Evolutionary conservation across 176 grass and related monocot species (phyloP), one percentile per base, ranked within the genome.

Genomic region (Elymus sibiricus): DNA sequence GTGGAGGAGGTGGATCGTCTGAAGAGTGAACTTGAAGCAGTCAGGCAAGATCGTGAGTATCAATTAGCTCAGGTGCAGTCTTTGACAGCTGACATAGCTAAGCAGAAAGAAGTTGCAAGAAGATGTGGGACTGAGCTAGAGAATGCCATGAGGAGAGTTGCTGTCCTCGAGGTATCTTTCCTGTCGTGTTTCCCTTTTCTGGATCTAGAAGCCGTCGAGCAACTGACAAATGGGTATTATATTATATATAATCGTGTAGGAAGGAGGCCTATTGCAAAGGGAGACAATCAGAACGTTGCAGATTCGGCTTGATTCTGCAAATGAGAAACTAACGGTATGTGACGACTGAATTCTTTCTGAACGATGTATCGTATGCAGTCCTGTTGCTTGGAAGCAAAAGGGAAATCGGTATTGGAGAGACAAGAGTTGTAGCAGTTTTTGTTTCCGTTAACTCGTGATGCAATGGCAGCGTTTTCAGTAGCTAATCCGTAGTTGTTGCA

Each of bases 81-180:
- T 61, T 40, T 62, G 76, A 79, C 61, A 55, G 76, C 22, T 26
- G 55, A 38, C 22, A 3, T 79, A 7, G 76, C 34, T 25, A 59
- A 62, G 34, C 22, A 79, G 55, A 62, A 79, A 62, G 55, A 79
- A 79, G n/a, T 62, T 15, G 19, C 76, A 24, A 39, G 76, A 62
- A 79, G 14, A 15, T 79, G 14, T 7, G 22, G 51, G 9, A 13
- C 26, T 17, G 76, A 79, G 55, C 7, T 79, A 46, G n/a, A 73
- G 39, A 13, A 73, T 73, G 76, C 76, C 39, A 39, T 79, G 76
- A 79, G 22, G 11, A 62, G 51, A 79, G 76, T 62, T 38, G n/a
- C 29, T 25, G 76, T 34, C 5, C 76, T 79, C 2, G 76, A 62
- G 76, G 34, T 79, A 63, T 62, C 55, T 24, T 47, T 47, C 2